Evolutionary conservation across 495 filamentous ascomycete genomes (phyloP).

Genomic region (Chaetomidium leptoderma): DNA sequence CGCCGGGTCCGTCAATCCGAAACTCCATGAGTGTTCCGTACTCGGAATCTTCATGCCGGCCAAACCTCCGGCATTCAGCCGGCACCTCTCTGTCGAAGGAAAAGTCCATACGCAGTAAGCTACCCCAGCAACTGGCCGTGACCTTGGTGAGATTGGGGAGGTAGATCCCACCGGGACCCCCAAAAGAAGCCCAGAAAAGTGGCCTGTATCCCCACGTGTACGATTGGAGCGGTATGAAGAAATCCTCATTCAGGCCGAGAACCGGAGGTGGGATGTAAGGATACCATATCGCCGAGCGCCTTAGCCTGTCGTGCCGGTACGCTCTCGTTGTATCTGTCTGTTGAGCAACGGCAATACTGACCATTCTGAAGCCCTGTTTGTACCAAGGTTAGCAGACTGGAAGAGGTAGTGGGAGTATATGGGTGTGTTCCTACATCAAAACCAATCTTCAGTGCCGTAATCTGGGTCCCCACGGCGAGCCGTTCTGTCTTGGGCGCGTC

Average conservation of each 20-base stretch:
- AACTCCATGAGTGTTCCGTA: not conserved
- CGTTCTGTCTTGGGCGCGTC: not conserved
- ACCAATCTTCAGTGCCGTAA: not conserved
- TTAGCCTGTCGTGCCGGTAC: not conserved
- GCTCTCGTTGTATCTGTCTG: not conserved
- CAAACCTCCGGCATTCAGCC: not conserved
- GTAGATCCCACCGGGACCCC: not conserved
- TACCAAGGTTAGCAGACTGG: not conserved
- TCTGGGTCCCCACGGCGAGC: not conserved
- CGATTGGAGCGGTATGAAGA: not conserved
- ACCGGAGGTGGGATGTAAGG: not conserved
- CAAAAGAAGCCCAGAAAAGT: constrained; percentile 1
- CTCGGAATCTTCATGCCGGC: not conserved
- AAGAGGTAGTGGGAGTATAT: not conserved
- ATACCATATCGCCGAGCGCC: constrained; percentile 4
- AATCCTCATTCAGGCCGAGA: not conserved
- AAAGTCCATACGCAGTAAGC: not conserved
- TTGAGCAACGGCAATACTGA: not conserved
- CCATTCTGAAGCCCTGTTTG: not conserved
- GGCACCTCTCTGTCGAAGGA: constrained; percentile 1
- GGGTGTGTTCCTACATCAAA: not conserved
- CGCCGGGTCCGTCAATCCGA: not conserved
- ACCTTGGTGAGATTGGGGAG: not conserved
- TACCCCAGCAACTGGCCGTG: not conserved
- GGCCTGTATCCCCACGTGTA: constrained; percentile 2